phyloP scores from a whole-genome alignment of 345 rosid genomes.

The Pistacia vera region DNA sequence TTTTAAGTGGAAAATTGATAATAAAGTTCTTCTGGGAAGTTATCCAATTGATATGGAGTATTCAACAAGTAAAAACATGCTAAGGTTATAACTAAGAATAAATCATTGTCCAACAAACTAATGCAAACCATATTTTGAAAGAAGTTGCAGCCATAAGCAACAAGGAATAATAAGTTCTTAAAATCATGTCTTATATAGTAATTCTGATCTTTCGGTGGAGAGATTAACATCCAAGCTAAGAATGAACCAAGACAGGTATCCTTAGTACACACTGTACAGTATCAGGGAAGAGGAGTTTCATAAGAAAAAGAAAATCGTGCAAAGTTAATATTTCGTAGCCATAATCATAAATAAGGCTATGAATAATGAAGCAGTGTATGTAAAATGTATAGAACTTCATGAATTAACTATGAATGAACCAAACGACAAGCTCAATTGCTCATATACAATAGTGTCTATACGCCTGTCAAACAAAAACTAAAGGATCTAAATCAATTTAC shows the following conservation, averaged over 20 bases:
- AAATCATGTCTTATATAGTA: neutral
- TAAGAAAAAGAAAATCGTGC: neutral
- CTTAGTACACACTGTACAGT: neutral
- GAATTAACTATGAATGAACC: no score
- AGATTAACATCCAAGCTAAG: neutral
- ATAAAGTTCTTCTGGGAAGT: neutral
- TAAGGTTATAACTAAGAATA: neutral
- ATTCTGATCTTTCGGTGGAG: neutral
- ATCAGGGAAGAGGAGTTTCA: neutral
- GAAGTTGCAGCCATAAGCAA: neutral
- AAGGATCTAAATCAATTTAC: neutral
- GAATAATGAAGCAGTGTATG: no score
- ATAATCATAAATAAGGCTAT: neutral
- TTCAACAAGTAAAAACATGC: neutral
- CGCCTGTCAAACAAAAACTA: neutral
- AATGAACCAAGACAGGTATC: neutral
- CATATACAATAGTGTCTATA: neutral
- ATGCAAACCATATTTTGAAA: neutral
- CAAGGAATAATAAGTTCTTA: neutral
- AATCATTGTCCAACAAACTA: neutral
- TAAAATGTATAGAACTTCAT: no score
- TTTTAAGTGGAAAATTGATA: neutral
- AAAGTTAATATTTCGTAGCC: neutral
- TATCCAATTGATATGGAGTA: neutral
- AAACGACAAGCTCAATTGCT: no score